Conservation (phyloP, 1,139 yeast genomes). For the Lizanozyma gosingica region DNA sequence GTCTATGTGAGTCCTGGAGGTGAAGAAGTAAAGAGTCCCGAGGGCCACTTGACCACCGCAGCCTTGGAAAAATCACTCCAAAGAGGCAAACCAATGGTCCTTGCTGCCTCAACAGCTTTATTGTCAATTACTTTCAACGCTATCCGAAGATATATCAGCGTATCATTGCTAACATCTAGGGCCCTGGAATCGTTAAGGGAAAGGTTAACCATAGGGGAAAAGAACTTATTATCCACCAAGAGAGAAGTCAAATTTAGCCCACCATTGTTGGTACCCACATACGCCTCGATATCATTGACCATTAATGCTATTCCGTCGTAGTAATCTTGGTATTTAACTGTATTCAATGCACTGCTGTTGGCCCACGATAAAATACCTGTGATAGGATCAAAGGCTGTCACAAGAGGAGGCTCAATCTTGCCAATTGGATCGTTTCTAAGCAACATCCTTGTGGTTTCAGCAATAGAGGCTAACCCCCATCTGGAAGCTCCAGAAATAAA, state of each 20-base stretch:
- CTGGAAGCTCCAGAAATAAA: slow-evolving; percentile 78
- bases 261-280: slow-evolving; percentile 41
- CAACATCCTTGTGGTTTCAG: slow-evolving; percentile 65
- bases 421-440: slow-evolving; percentile 72
- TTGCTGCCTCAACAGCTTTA: slow-evolving; percentile 1
- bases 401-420: slow-evolving; percentile 47
- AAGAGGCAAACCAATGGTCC: slow-evolving; percentile 6
- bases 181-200: slow-evolving; percentile 7
- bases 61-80: slow-evolving; percentile 53
- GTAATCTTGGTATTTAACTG: slow-evolving; percentile 12
- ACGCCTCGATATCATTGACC: slow-evolving; percentile 73
- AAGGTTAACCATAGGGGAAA: slow-evolving; percentile 15
- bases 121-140: slow-evolving; percentile 41
- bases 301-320: slow-evolving; percentile 51
- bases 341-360: slow-evolving; percentile 8
- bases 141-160: slow-evolving; percentile 43
- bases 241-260: slow-evolving; percentile 33
- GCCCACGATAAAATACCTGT: slow-evolving; percentile 31
- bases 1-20: slow-evolving; percentile 14
- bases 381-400: slow-evolving; percentile 25
- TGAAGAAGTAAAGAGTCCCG: slow-evolving; percentile 36
- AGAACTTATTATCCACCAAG: slow-evolving; percentile 21
- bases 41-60: slow-evolving; percentile 48
- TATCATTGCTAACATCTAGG: slow-evolving; percentile 18
- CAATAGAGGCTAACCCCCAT: slow-evolving; percentile 90